Evolutionary conservation across 768 basidiomycete species (phyloP).

Genomic region (Galerina marginata): DNA sequence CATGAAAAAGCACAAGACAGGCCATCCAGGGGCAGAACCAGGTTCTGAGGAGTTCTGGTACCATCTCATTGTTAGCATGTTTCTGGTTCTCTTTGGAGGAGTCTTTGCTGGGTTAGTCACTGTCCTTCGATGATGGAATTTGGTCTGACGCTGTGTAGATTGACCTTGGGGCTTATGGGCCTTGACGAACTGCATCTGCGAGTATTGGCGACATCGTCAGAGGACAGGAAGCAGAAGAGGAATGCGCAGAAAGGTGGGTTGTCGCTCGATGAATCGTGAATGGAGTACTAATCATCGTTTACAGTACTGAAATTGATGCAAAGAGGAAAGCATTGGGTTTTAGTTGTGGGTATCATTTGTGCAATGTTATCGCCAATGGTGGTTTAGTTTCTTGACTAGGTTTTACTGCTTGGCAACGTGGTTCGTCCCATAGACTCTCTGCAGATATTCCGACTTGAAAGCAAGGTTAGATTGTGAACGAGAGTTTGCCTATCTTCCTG

Average conservation of each 20-base stretch:
- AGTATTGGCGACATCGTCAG: constrained; percentile 82
- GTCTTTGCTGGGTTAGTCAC: constrained; percentile 88
- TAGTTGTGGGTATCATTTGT: constrained; percentile 63
- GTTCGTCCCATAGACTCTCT: constrained; percentile 45
- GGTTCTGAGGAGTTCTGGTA: constrained; percentile 76
- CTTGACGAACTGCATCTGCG: constrained; percentile 90
- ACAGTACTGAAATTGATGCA: constrained; percentile 61
- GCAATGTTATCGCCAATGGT: not conserved
- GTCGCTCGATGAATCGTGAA: not conserved
- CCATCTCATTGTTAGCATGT: constrained; percentile 69
- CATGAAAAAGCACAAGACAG: constrained; percentile 24
- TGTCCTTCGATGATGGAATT: not conserved
- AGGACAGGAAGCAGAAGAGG: constrained; percentile 63
- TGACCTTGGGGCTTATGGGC: constrained; percentile 94
- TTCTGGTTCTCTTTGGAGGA: constrained; percentile 83
- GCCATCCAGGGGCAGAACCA: constrained; percentile 33
- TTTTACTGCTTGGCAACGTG: constrained; percentile 88
- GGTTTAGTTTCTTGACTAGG: constrained; percentile 44
- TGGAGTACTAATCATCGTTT: not conserved
- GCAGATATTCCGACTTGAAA: not conserved
- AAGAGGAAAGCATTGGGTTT: constrained; percentile 88
- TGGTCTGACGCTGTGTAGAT: constrained; percentile 42
- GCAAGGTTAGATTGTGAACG: constrained; percentile 68
- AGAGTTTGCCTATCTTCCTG: constrained; percentile 82
- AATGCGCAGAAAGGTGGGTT: constrained; percentile 74